Evolutionary conservation across 176 grass and related monocot genomes (phyloP).

Genomic region (Carex littledalei): DNA sequence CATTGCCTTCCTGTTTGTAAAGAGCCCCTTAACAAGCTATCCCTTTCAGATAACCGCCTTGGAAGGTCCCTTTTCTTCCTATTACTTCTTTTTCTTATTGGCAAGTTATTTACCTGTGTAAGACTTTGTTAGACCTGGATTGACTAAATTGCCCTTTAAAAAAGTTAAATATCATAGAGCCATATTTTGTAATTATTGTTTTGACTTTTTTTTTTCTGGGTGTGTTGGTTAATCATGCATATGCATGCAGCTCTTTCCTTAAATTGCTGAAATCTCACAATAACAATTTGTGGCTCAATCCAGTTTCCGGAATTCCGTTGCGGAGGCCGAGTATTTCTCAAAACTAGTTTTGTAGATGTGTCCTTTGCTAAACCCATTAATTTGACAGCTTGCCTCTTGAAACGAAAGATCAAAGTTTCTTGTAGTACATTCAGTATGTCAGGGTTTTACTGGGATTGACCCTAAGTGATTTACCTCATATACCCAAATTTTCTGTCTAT

Average conservation of each 20-base stretch:
- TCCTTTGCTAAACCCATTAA: background rate
- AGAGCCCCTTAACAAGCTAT: constrained; percentile 57
- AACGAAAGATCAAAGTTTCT: background rate
- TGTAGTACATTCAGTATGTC: background rate
- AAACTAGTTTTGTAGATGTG: constrained; percentile 1
- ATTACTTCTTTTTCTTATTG: background rate
- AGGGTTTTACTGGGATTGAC: background rate
- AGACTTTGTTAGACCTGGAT: background rate
- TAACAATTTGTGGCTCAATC: background rate
- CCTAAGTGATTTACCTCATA: background rate
- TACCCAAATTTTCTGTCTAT: background rate
- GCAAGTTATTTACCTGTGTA: background rate
- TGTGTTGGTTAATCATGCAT: background rate
- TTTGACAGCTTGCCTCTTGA: background rate
- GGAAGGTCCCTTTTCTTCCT: constrained; percentile 46
- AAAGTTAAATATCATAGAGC: background rate
- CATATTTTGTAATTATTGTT: background rate
- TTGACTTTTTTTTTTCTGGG: background rate
- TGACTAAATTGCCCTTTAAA: background rate
- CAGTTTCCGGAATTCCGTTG: background rate
- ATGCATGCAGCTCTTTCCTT: background rate
- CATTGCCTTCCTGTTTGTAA: constrained; percentile 42
- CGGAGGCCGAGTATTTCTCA: background rate
- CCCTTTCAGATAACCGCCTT: constrained; percentile 69
- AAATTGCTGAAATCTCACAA: background rate